Percentiles rank a stretch among this genome's conserved stretches.
phyloP scores from a whole-genome alignment of 257 asterid species.

The Gentiana straminea region DNA sequence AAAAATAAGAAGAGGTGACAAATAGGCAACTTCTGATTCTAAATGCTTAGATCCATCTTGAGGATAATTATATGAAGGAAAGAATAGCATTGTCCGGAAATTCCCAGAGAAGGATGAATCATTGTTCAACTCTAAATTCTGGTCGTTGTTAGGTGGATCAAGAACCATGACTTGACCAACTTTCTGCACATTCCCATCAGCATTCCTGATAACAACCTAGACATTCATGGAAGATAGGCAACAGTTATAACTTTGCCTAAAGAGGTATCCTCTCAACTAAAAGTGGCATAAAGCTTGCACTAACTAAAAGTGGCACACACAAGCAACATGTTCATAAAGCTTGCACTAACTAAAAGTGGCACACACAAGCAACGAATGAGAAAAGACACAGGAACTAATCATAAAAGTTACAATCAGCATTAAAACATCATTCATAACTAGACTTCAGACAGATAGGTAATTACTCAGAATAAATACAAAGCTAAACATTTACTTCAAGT shows the following conservation, averaged over 20 bases:
- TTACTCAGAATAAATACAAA: no score
- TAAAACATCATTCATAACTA: no score
- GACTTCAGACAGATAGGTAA: no score
- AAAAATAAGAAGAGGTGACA: slow-evolving; percentile 75
- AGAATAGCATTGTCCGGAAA: slow-evolving; percentile 32
- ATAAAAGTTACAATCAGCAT: no score
- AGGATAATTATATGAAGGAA: slow-evolving; percentile 51
- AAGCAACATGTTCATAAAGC: no score
- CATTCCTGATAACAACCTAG: slow-evolving; percentile 59
- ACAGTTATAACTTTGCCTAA: background rate
- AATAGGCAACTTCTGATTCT: slow-evolving; percentile 60
- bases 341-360: no score
- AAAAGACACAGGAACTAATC: no score
- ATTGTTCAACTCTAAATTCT: slow-evolving; percentile 9
- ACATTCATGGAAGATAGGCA: slow-evolving; percentile 5
- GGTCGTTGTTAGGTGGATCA: slow-evolving; percentile 51
- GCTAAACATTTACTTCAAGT: no score
- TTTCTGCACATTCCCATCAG: slow-evolving; percentile 41
- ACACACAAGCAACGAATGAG: no score
- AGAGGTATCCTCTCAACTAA: background rate
- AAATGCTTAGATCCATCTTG: slow-evolving; percentile 20
- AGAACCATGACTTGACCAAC: slow-evolving; percentile 73
- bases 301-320: no score
- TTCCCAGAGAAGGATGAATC: slow-evolving; percentile 17
- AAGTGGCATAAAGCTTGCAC: background rate